Base-by-base conservation (phyloP, 2,329 filamentous ascomycete species). In the Hymenoscyphus fraxineus region DNA sequence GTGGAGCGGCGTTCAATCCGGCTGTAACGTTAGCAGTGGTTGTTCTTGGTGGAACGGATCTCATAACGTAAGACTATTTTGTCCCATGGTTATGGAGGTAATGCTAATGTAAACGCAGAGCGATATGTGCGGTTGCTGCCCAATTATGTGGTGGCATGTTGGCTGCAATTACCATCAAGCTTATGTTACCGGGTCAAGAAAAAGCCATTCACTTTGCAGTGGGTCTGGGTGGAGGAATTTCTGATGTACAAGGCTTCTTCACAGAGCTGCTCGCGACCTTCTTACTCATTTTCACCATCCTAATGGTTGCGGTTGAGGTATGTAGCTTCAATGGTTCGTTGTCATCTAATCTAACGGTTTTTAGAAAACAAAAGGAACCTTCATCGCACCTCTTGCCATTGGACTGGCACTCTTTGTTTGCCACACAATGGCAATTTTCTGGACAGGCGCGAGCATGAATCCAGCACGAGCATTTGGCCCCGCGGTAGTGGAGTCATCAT, bases 1-100 rank as follows among this genome's bases (percentile, higher is more conserved):
- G 78, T 0, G 81, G 81, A 12, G 80, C 80, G 4, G 73, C 81
- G 27, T 82, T 83, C 69, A 82, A 82, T 64, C 80, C 80, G 1
- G 76, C 75, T 39, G 76, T 77, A 13, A 76, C 76, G n/a, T 59
- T 77, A 7, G 76, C 71, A 13, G 70, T 77, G 68, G 69, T 65
- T 55, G 64, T 77, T 3, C 71, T 76, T 59, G 75, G 76, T 16
- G 73, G 72, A 12, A 64, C 76, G 9, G 61, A 68, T 5, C 59
- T 67, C 59, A 39, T 74, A 13, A 70, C 74, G 32, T 60, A 60
- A 27, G 58, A 15, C 59, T 75, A 10, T 69, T 74, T 61, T 60
- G 31, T 5, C n/a, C 27, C 55, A 54, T 54, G 9, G 22, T 12
- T 54, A 9, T 54, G 47, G 12, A 10, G 19, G 47, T 12, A 27